Evolutionary conservation across 176 grass and related monocot genomes (phyloP).

Genomic region (Hyparrhenia diplandra): DNA sequence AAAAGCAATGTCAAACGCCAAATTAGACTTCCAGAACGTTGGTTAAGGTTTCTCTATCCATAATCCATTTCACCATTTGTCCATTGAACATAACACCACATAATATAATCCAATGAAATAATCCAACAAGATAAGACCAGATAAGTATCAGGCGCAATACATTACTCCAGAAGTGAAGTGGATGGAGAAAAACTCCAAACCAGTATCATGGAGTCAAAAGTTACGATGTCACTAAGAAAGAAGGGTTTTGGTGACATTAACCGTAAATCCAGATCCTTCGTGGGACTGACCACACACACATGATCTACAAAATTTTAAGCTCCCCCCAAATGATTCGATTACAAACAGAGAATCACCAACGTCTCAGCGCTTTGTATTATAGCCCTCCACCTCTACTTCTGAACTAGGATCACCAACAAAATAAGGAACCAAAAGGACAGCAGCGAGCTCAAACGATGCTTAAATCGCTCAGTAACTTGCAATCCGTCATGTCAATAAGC

Average conservation of each 20-base stretch:
- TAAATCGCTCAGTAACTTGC: background rate
- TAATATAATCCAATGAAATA: background rate
- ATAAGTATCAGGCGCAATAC: background rate
- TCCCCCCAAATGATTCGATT: constrained; percentile 11
- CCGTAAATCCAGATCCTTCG: constrained; percentile 1
- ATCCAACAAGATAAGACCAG: background rate
- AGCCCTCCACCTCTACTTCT: background rate
- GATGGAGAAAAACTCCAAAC: background rate
- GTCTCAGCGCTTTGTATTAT: background rate
- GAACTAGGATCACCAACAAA: constrained; percentile 20
- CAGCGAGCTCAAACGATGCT: background rate
- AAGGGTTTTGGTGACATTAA: background rate
- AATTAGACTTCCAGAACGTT: background rate
- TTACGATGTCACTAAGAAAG: background rate
- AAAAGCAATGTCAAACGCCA: background rate
- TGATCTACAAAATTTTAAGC: constrained; percentile 5
- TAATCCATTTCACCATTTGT: constrained; percentile 3
- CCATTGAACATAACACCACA: background rate
- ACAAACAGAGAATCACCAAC: background rate
- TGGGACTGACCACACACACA: constrained; percentile 31
- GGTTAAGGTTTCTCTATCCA: constrained; percentile 28
- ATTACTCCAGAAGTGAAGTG: background rate
- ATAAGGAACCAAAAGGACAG: background rate
- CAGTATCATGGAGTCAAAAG: background rate
- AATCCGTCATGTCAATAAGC: constrained; percentile 8